Base-by-base conservation (phyloP, 1,284 basidiomycete genomes). In the Stygiomarasmius scandens region DNA sequence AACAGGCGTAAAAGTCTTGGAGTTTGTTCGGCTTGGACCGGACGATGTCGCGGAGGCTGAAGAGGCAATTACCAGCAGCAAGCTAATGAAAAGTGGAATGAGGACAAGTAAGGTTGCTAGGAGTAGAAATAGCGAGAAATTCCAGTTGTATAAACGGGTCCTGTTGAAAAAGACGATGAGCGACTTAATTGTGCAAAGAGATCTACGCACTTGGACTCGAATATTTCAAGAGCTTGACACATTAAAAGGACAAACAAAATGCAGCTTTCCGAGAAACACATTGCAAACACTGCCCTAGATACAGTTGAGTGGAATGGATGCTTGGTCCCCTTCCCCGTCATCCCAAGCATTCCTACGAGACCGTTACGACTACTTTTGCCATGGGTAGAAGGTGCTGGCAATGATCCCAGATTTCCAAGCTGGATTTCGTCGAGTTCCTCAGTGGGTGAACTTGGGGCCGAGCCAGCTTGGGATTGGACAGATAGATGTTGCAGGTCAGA, bases 241-340 rank as follows among this genome's bases (percentile, higher is more conserved):
- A 91, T 81, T 9, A 92, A 72, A 57, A 92, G 73, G 14, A 82
- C 61, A 64, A 91, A 90, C 57, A 92, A 72, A 60, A 81, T 79
- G 59, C 83, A 86, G 54, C 84, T 82, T 68, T 90, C 89, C 2
- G 85, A 80, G 66, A 91, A 89, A 63, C 84, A 87, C 27, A 82
- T 67, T 0, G 87, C 80, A 64, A 91, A 91, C 3, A 83, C 68
- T 1, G 73, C 73, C 47, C 84, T 75, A 1, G 88, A 77, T 1
- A 89, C 68, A 2, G 69, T 68, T 0, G 85, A 83, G 61, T 89
- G 86, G 48, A 82, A 70, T 16, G 76, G 71, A 61, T 88, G 85
- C 49, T 82, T 71, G 16, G 76, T 70, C 12, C 70, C 63, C 11
- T 67, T 66, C 62, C 59, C 62, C 58, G 27, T 20, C 36, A n/a